Evolutionary conservation across 306 rosid species (phyloP).

Genomic region (Luffa acutangula): DNA sequence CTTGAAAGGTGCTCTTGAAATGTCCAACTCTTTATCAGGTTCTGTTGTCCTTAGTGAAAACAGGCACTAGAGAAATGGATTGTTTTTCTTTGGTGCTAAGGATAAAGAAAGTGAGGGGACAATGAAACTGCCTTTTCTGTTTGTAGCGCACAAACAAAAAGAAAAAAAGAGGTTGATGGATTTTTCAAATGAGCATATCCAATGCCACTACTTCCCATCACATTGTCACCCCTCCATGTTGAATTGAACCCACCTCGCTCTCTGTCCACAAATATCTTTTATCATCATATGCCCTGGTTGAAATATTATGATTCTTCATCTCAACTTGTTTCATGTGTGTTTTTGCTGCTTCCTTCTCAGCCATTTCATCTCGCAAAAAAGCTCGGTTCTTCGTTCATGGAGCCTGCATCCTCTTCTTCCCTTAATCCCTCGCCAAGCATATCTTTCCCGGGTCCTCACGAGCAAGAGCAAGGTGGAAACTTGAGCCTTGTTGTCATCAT

Average conservation of each 20-base stretch:
- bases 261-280: conserved; percentile 9
- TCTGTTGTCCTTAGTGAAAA: neutral
- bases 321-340: neutral
- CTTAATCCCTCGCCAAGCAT: neutral
- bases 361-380: neutral
- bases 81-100: neutral
- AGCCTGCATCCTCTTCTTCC: neutral
- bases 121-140: conserved; percentile 15
- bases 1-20: neutral
- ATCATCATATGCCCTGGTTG: neutral
- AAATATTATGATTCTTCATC: neutral
- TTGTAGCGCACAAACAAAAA: conserved; percentile 38
- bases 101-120: conserved; percentile 4
- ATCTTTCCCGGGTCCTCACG: conserved; percentile 7
- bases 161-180: conserved; percentile 29
- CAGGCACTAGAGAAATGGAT: neutral
- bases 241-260: conserved; percentile 1
- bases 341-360: neutral
- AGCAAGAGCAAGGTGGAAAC: conserved; percentile 9
- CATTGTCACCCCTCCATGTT: neutral
- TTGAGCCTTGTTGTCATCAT: conserved; percentile 27
- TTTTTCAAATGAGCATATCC: conserved; percentile 33
- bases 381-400: conserved; percentile 3
- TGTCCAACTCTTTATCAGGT: neutral
- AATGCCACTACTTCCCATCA: conserved; percentile 20